A percentile compares a stretch with the other conserved stretches of the same genome.
phyloP scores from a whole-genome alignment of 352 stramenopile species.

The Globisporangium spinosum region DNA sequence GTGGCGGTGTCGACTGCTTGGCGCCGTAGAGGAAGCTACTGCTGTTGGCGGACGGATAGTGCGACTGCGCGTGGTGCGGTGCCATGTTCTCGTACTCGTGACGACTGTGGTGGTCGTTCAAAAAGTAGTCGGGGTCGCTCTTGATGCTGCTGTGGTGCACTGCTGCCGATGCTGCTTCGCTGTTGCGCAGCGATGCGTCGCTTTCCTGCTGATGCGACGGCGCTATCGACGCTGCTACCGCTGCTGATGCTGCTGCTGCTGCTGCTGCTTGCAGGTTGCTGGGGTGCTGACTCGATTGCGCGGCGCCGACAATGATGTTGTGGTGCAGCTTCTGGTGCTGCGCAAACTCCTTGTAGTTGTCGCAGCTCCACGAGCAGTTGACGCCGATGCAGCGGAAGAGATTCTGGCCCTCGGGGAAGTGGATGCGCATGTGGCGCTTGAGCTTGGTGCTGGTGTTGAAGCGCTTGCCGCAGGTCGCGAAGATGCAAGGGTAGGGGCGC shows the following conservation, averaged over 20 bases:
- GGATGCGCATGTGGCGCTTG: slow-evolving; percentile 85
- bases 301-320: slow-evolving; percentile 60
- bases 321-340: slow-evolving; percentile 75
- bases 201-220: slow-evolving; percentile 21
- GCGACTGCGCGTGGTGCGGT: slow-evolving; percentile 20
- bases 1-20: slow-evolving; percentile 31
- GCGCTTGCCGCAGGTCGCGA: slow-evolving; percentile 71
- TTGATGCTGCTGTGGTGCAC: slow-evolving; percentile 5
- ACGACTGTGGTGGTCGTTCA: slow-evolving; percentile 11
- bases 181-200: slow-evolving; percentile 17
- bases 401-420: slow-evolving; percentile 76
- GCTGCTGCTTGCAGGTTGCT: not conserved
- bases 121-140: slow-evolving; percentile 17
- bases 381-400: slow-evolving; percentile 67
- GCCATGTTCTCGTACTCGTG: slow-evolving; percentile 17
- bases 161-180: not conserved
- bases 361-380: slow-evolving; percentile 55
- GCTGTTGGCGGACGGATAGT: slow-evolving; percentile 11
- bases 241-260: not conserved
- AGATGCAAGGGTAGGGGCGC: slow-evolving; percentile 76
- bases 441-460: slow-evolving; percentile 90
- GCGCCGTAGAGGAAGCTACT: slow-evolving; percentile 36
- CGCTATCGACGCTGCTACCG: not conserved
- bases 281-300: slow-evolving; percentile 16
- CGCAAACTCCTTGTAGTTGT: slow-evolving; percentile 86